phyloP scores from a whole-genome alignment of 2,329 filamentous ascomycete genomes.

The Blastomyces emzantsi region DNA sequence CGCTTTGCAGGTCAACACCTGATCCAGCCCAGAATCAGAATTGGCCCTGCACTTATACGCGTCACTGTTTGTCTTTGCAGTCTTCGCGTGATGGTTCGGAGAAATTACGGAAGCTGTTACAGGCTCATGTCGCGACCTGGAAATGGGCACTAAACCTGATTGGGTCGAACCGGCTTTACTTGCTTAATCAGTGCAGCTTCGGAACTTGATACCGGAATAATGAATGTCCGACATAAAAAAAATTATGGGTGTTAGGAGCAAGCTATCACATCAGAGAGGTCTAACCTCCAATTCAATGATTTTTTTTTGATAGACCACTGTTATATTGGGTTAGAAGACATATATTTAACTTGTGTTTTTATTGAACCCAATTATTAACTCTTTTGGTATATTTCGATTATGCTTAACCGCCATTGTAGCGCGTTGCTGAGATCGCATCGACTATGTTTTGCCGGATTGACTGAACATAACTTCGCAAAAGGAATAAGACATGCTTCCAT shows the following conservation, averaged over 20 bases:
- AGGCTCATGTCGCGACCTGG: neutral
- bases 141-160: neutral
- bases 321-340: neutral
- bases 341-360: neutral
- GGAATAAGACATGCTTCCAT: conserved; percentile 46
- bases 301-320: neutral
- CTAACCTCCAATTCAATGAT: neutral
- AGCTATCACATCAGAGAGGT: neutral
- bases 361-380: neutral
- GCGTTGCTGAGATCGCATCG: conserved; percentile 1
- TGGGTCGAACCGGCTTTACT: neutral
- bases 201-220: neutral
- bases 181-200: no score
- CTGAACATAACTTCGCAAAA: neutral
- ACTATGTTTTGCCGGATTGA: neutral
- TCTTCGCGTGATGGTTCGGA: neutral
- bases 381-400: neutral
- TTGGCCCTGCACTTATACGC: neutral
- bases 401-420: conserved; percentile 6
- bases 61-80: neutral
- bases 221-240: neutral
- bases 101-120: no score
- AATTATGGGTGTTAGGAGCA: neutral
- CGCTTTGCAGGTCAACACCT: neutral
- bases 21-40: neutral